Evolutionary conservation across 1,284 basidiomycete species (phyloP).

Genomic region (Tilletiaria anomala): DNA sequence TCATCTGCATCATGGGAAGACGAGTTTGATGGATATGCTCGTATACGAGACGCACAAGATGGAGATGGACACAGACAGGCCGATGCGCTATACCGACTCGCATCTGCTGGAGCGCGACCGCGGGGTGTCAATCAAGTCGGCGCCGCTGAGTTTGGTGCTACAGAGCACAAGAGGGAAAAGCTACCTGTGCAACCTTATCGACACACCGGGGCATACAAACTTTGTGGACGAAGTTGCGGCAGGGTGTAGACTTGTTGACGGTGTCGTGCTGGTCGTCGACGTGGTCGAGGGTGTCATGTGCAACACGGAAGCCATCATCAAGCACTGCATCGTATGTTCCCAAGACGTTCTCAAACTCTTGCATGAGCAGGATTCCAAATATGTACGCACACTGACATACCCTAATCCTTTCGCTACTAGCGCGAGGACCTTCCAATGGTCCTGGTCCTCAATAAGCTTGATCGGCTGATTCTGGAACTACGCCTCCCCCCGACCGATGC

Average conservation of each 20-base stretch:
- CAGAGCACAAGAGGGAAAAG: slow-evolving; percentile 81
- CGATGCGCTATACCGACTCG: slow-evolving; percentile 88
- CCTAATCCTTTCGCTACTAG: background rate
- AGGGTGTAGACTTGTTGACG: slow-evolving; percentile 75
- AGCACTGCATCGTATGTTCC: slow-evolving; percentile 26
- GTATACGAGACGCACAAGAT: slow-evolving; percentile 92
- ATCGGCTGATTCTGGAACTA: slow-evolving; percentile 87
- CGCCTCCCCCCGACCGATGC: slow-evolving; percentile 90
- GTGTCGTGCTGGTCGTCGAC: slow-evolving; percentile 62
- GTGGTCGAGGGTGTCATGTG: slow-evolving; percentile 37
- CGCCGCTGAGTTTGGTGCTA: slow-evolving; percentile 84
- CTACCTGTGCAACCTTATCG: slow-evolving; percentile 79
- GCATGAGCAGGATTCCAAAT: too few species aligned
- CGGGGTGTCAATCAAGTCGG: slow-evolving; percentile 87
- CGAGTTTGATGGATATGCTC: slow-evolving; percentile 88
- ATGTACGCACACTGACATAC: background rate
- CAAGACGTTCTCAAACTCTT: too few species aligned
- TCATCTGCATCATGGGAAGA: slow-evolving; percentile 96
- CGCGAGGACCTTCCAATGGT: slow-evolving; percentile 65
- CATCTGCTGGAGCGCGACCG: slow-evolving; percentile 76
- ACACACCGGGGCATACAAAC: slow-evolving; percentile 96
- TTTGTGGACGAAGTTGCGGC: slow-evolving; percentile 86
- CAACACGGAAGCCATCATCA: slow-evolving; percentile 25
- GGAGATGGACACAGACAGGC: slow-evolving; percentile 40
- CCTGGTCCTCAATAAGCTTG: slow-evolving; percentile 93